Conservation (phyloP, 2,329 filamentous ascomycete genomes). For the Xylariaceae sp. region DNA sequence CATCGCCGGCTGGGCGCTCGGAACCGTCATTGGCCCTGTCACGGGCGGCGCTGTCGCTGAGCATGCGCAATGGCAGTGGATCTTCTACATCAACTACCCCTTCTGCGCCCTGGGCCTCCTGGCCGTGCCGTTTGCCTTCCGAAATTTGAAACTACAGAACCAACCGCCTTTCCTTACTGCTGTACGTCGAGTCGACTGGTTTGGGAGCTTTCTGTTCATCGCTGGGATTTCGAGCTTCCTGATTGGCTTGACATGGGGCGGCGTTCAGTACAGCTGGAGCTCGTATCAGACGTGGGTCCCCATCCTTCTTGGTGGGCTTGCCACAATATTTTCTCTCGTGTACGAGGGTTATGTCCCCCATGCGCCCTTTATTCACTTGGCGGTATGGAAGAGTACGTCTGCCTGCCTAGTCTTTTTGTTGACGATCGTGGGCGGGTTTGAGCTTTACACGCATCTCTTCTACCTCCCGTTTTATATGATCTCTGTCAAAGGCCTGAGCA, state of each 20-base stretch:
- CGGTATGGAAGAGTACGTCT: slow-evolving; percentile 16
- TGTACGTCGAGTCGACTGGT: slow-evolving; percentile 50
- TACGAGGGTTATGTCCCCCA: slow-evolving; percentile 30
- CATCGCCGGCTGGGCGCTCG: slow-evolving; percentile 24
- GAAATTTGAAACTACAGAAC: slow-evolving; percentile 12
- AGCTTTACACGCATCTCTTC: slow-evolving; percentile 23
- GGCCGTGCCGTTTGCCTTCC: slow-evolving; percentile 28
- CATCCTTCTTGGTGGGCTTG: slow-evolving; percentile 29
- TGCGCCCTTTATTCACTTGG: slow-evolving; percentile 20
- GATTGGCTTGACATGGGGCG: slow-evolving; percentile 57
- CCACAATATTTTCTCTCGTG: slow-evolving; percentile 27
- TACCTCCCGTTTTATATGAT: slow-evolving; percentile 24
- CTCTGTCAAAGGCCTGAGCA: slow-evolving; percentile 12
- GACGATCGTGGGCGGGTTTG: background rate
- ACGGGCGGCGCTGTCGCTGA: slow-evolving; percentile 25
- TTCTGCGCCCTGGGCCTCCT: slow-evolving; percentile 31
- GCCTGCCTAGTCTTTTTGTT: slow-evolving; percentile 11
- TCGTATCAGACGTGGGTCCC: slow-evolving; percentile 41
- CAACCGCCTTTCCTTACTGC: slow-evolving; percentile 3
- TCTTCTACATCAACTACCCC: slow-evolving; percentile 34
- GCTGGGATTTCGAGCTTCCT: slow-evolving; percentile 53
- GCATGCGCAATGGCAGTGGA: slow-evolving; percentile 20
- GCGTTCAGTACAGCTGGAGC: slow-evolving; percentile 45
- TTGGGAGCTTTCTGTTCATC: slow-evolving; percentile 57
- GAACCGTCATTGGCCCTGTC: slow-evolving; percentile 26